Percentiles rank a stretch among this genome's conserved stretches.
These are phyloP conservation scores for Fonsecaea erecta DNA, from an alignment of 2,329 filamentous ascomycete genomes.

Conservation along the genomic window DNA sequence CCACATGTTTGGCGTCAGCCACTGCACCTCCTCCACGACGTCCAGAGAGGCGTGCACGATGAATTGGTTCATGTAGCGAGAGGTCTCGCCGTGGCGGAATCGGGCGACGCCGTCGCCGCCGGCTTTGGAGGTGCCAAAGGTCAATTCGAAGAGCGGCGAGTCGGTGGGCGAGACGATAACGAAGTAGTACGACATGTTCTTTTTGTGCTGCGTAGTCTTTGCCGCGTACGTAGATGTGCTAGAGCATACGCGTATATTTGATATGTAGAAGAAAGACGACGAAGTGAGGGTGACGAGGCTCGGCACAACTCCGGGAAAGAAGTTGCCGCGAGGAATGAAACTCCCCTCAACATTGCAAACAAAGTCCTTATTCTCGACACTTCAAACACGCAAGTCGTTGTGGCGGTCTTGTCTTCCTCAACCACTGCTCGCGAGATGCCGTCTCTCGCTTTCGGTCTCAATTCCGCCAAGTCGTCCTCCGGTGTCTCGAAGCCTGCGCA, in stretches of 20 bases:
- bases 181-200: slow-evolving; percentile 94
- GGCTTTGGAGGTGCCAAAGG: slow-evolving; percentile 95
- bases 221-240: no score
- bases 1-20: slow-evolving; percentile 87
- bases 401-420: neutral
- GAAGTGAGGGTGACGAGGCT: neutral
- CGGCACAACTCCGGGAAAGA: neutral
- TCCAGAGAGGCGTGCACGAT: slow-evolving; percentile 93
- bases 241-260: no score
- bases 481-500: slow-evolving; percentile 42
- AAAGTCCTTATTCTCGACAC: neutral
- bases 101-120: slow-evolving; percentile 90
- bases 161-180: slow-evolving; percentile 94
- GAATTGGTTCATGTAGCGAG: slow-evolving; percentile 95
- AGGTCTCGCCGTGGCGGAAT: slow-evolving; percentile 75
- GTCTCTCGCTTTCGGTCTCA: slow-evolving; percentile 50
- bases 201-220: neutral
- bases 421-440: slow-evolving; percentile 38
- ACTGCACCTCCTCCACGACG: slow-evolving; percentile 95
- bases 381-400: neutral
- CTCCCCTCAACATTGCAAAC: neutral
- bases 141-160: slow-evolving; percentile 93
- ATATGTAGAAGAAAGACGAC: neutral
- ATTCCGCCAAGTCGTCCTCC: slow-evolving; percentile 41
- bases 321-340: neutral